Conservation (phyloP, 192 early-diverging fungal genomes). For the Podila epigama region DNA sequence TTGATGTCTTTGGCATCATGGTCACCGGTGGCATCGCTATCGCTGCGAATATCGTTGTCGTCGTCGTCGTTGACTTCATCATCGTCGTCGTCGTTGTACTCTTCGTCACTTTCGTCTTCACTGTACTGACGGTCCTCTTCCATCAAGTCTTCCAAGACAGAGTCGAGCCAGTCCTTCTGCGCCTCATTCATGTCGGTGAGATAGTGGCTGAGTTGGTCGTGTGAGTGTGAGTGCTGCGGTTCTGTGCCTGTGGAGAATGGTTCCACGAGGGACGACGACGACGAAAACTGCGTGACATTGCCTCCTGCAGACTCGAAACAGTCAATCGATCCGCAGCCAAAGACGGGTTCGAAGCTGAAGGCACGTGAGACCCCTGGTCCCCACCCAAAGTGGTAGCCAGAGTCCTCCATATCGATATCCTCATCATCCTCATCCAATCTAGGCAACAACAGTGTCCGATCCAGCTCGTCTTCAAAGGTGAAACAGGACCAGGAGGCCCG, state of each 20-base stretch:
- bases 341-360: too few relatives aligned
- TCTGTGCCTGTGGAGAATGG: neutral
- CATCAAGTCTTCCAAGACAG: constrained; percentile 38
- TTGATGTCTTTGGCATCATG: neutral
- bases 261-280: neutral
- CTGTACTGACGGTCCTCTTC: constrained; percentile 20
- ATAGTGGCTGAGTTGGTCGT: constrained; percentile 11
- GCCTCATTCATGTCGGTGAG: constrained; percentile 23
- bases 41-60: neutral
- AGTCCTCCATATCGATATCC: neutral
- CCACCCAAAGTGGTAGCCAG: neutral
- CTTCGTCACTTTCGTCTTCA: neutral
- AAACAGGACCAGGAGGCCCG: constrained; percentile 13
- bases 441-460: constrained; percentile 12
- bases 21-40: constrained; percentile 2
- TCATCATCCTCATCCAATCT: neutral
- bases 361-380: neutral
- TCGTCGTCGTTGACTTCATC: neutral
- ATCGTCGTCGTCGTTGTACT: constrained; percentile 14
- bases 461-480: constrained; percentile 28
- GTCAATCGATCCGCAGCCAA: too few relatives aligned
- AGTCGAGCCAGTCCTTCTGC: constrained; percentile 39
- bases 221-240: neutral
- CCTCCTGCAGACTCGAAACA: too few relatives aligned
- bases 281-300: too few relatives aligned